A percentile compares a stretch with the other conserved stretches of the same genome.
Conservation (phyloP, 2,329 filamentous ascomycete genomes). For the Fusarium luffae region DNA sequence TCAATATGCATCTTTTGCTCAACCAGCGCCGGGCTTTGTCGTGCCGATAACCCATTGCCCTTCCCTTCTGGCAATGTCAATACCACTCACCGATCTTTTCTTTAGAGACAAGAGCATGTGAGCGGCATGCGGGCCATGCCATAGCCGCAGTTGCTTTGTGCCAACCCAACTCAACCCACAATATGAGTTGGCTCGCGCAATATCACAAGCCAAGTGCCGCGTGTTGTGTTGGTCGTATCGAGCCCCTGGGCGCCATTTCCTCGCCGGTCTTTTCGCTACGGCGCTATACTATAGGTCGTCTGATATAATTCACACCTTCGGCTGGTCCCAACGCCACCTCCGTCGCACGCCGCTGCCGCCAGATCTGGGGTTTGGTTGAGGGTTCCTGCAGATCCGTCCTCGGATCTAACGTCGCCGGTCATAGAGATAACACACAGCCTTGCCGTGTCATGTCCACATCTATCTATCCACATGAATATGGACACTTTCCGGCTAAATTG, state of each 20-base stretch:
- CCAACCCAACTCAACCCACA: conserved; percentile 14
- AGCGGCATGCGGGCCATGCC: background rate
- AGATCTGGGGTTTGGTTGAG: conserved; percentile 42
- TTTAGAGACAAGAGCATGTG: background rate
- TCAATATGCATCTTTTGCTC: conserved; percentile 14
- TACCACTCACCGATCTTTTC: conserved; percentile 18
- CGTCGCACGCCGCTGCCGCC: conserved; percentile 26
- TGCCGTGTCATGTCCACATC: conserved; percentile 8
- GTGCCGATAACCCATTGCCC: conserved; percentile 15
- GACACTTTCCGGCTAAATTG: conserved; percentile 11
- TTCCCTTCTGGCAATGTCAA: conserved; percentile 13
- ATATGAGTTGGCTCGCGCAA: conserved; percentile 6
- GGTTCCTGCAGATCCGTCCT: conserved; percentile 44
- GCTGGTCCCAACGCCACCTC: conserved; percentile 21
- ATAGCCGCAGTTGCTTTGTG: conserved; percentile 2
- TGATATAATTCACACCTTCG: conserved; percentile 15
- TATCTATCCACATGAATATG: background rate
- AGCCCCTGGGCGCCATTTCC: conserved; percentile 10
- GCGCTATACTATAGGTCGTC: conserved; percentile 2
- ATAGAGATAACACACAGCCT: conserved; percentile 16
- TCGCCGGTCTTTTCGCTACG: conserved; percentile 14
- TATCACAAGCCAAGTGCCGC: conserved; percentile 34
- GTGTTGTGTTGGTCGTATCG: conserved; percentile 8
- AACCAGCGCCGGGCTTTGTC: conserved; percentile 13
- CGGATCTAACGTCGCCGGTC: conserved; percentile 32